Evolutionary conservation across 163 green algal species (phyloP), one percentile per base, ranked within the genome.

Genomic region (Trebouxiophyceae sp.): DNA sequence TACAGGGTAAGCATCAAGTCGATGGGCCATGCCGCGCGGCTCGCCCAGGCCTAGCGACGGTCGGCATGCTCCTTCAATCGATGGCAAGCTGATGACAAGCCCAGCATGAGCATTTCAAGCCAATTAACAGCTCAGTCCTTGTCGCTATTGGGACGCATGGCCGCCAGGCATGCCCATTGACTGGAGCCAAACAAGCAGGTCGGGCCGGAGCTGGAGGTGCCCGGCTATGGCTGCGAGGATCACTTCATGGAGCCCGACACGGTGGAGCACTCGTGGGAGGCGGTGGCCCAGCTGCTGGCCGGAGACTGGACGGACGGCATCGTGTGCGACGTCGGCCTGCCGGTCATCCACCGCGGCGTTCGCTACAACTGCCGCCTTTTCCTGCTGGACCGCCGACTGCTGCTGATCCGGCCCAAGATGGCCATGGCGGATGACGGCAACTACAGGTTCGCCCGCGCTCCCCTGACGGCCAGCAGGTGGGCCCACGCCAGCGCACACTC

Each of bases 191-290:
- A n/a, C n/a, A n/a, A n/a, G n/a, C n/a, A 95, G 86, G 73, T 97
- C 2, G 93, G 85, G 0, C 93, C 94, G 0, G 94, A 99, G 78
- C 79, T 99, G 57, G 94, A 98, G 73, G 66, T 98, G 0, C 80
- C 84, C 20, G 93, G 94, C 5, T 99, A 99, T 66, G 93, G 94
- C 22, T 99, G 94, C 73, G 94, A 99, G 75, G 94, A 99, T 67
- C 94, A 98, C 69, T 98, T 99, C 63, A 72, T 85, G 59, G 94
- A 99, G 79, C 70, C 86, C 30, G 91, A 96, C 76, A 97, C 90
- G 0, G 77, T 93, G 2, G 79, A 85, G 16, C 91, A 97, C 73
- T 89, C 73, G 19, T 97, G 91, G 91, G 89, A 93, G 65, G 80
- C 64, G 12, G 22, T 95, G 60, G 68, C 70, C 60, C 70, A 80